Conservation (phyloP, 179 eudicot species). For the Amaranthus tricolor region DNA sequence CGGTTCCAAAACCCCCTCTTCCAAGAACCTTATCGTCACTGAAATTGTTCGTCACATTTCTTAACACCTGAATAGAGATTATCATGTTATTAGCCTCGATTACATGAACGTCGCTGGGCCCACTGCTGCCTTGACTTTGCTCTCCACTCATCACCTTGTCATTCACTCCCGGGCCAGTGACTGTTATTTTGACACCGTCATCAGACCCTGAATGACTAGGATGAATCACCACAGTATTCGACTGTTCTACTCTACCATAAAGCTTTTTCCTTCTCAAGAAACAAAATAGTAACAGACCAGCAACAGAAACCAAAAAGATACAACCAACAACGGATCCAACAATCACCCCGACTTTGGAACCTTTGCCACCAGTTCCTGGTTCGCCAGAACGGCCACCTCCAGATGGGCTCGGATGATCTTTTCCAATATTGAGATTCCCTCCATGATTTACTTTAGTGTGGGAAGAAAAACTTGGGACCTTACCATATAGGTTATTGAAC, state of each 20-base stretch:
- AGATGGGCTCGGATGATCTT: constrained; percentile 26
- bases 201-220: constrained; percentile 38
- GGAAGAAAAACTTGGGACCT: constrained; percentile 25
- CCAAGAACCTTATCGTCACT: constrained; percentile 38
- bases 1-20: constrained; percentile 46
- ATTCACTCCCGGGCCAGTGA: constrained; percentile 26
- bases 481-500: constrained; percentile 30
- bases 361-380: constrained; percentile 17
- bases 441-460: constrained; percentile 23
- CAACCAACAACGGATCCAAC: constrained; percentile 31
- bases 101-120: constrained; percentile 36
- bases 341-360: constrained; percentile 28
- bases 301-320: constrained; percentile 19
- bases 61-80: constrained; percentile 43
- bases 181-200: constrained; percentile 35
- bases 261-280: constrained; percentile 31
- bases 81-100: constrained; percentile 44
- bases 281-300: constrained; percentile 23
- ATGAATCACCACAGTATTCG: constrained; percentile 39
- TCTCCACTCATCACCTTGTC: constrained; percentile 24
- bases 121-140: constrained; percentile 29
- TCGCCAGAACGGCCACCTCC: constrained; percentile 22
- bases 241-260: constrained; percentile 21
- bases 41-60: constrained; percentile 43
- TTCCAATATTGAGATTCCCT: constrained; percentile 34